Base-by-base conservation (phyloP, 331 rosid species). In the Dryas integrifolia region DNA sequence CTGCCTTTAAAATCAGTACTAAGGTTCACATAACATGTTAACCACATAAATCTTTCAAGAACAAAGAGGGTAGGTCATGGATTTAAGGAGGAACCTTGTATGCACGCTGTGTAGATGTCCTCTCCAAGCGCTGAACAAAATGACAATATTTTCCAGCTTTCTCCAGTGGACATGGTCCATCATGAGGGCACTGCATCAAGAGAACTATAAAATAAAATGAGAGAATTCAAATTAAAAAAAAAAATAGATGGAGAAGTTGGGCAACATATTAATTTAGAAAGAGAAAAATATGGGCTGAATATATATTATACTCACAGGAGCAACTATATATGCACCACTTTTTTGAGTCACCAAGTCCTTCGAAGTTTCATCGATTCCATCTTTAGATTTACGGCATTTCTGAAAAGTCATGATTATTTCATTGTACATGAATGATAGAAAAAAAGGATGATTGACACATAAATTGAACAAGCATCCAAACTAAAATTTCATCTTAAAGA, bases 81-180 rank as follows among this genome's bases (percentile, higher is more conserved):
- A 69, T 55, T 62, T 12, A 65, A 63, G 72, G 52, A 63, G 41
- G 69, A 81, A 95, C 99, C 97, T 95, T 95, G 85, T 85, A 95
- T 21, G 82, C 85, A 75, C 89, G 92, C 72, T 92, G 99, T 3
- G 90, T 81, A 52, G 96, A 84, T 58, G 99, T 95, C 88, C 99
- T 89, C 82, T 92, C 90, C 86, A 95, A 84, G 47, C 96, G 90
- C 84, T 92, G 97, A 81, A 87, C 99, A 80, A 95, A 95, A 84
- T 88, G 97, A 74, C 98, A 95, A 78, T 86, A 95, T 70, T 87
- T 86, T 58, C 87, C 91, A 56, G 86, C 74, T 6, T 85, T 86
- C 77, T 78, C 86, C 74, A 95, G 76, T 4, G 99, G 97, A 81
- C 99, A 92, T 77, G 70, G 73, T 62, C 97, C 99, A 81, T 95